Base-by-base conservation (phyloP, 2,329 filamentous ascomycete genomes). In the Colletotrichum euphorbiae region DNA sequence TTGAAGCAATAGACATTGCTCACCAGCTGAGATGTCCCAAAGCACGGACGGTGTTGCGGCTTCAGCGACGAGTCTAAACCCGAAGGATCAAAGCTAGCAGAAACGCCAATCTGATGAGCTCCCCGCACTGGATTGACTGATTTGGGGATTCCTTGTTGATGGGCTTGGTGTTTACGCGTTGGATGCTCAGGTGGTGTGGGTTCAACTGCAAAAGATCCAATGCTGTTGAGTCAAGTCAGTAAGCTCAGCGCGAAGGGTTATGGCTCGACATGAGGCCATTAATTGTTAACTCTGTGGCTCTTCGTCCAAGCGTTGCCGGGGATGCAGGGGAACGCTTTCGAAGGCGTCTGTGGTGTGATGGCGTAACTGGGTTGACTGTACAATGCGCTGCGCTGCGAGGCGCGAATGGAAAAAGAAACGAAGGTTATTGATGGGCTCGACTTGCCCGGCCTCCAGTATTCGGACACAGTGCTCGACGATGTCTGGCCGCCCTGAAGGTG, bases 21-120 rank as follows among this genome's bases (percentile, higher is more conserved):
- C 40, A 19, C 62, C 36, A 56, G 33, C 43, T 67, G 67, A 45
- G 28, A 45, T 42, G 56, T 56, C 62, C 67, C 42, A 38, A 15
- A 56, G 67, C 67, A 69, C 67, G 36, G 67, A 69, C 67, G 21
- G 36, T 56, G 36, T 2, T 38, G 43, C 43, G 62, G 66, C 62
- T 67, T 54, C 59, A 38, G 31, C 51, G 33, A 56, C 2, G 9
- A 62, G 62, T 6, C 63, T 67, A 69, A 62, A 42, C 50, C 50
- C 33, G 15, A 56, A 62, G 28, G 40, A 55, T 42, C 21, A 48
- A 17, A 60, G 19, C 36, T 46, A 38, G 11, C 40, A 48, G 33
- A 12, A 42, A 33, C 38, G 46, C 64, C 33, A 62, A 66, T 55
- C 52, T 60, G 56, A 66, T 42, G 24, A 62, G 62, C 24, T 31